Base-by-base conservation (phyloP, 345 rosid species). In the Rhodamnia argentea region DNA sequence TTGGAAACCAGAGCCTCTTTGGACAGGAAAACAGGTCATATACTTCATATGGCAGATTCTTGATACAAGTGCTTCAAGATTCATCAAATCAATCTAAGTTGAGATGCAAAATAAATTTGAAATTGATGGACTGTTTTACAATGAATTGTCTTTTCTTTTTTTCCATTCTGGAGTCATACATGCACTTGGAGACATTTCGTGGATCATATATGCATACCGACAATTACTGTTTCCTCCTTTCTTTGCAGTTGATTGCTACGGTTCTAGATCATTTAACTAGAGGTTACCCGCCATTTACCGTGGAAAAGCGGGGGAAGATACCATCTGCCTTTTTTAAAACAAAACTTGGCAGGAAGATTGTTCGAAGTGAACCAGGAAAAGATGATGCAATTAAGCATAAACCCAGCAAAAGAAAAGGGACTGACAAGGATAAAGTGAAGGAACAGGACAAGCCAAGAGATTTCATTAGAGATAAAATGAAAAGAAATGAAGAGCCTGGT, bases 11-110 rank as follows among this genome's bases (percentile, higher is more conserved):
- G 89, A 90, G 86, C 95, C 96, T 86, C 95, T 94, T 53, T 97
- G 99, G 99, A 95, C 99, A 2, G 99, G 99, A 88, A 97, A 97
- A 89, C 99, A 97, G 99, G 99, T 97, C 32, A 20, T 29, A 14
- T 85, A 85, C 50, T 23, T 27, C 13, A 27, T 32, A 27, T 54
- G 13, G 84, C 42, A 26, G 54, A 54, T 54, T 82, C 84, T 52
- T 52, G 26, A 27, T 82, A n/a, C 24, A 51, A n/a, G 55, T 82
- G 84, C 24, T n/a, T 51, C 22, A 16, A 54, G 22, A 54, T 82
- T 82, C 23, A 54, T 82, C 55, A 82, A 52, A 82, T 70, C 26
- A 70, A 70, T 64, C 44, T 64, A 64, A 14, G 76, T 29, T n/a
- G n/a, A 62, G 59, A 55, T 10, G 47, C 50, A 83, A 54, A 54